Evolutionary conservation across 169 alveolate genomes (phyloP).

Genomic region (Plasmodium yoelii): DNA sequence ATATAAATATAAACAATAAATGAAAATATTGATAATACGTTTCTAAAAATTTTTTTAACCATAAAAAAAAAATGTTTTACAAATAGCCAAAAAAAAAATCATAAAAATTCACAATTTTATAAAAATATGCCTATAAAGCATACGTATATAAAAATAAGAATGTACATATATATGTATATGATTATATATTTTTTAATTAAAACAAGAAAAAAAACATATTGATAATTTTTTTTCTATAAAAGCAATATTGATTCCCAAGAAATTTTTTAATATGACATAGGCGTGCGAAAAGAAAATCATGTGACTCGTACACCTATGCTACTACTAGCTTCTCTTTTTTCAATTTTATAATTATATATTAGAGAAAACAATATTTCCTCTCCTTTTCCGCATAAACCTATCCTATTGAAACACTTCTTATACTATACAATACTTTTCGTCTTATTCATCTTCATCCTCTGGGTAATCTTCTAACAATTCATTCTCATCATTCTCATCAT

Average conservation of each 20-base stretch:
- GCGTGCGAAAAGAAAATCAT: too few relatives aligned
- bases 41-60: too few relatives aligned
- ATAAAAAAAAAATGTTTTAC: not conserved
- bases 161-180: slow-evolving; percentile 10
- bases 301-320: too few relatives aligned
- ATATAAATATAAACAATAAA: too few relatives aligned
- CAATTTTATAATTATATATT: too few relatives aligned
- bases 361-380: not conserved
- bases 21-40: too few relatives aligned
- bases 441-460: slow-evolving; percentile 7
- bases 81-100: not conserved
- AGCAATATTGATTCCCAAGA: too few relatives aligned
- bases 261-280: too few relatives aligned
- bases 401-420: not conserved
- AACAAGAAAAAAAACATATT: slow-evolving; percentile 3
- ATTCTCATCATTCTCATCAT: slow-evolving; percentile 23
- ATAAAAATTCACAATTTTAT: not conserved
- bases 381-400: not conserved
- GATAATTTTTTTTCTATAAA: not conserved
- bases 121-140: not conserved
- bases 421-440: not conserved
- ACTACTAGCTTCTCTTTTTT: too few relatives aligned
- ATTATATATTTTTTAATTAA: not conserved
- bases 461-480: not conserved
- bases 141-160: slow-evolving; percentile 11